Evolutionary conservation across 108 stramenopile genomes (phyloP), one percentile per base, ranked within the genome.

Genomic region (Pseudonitzschia multiseries): DNA sequence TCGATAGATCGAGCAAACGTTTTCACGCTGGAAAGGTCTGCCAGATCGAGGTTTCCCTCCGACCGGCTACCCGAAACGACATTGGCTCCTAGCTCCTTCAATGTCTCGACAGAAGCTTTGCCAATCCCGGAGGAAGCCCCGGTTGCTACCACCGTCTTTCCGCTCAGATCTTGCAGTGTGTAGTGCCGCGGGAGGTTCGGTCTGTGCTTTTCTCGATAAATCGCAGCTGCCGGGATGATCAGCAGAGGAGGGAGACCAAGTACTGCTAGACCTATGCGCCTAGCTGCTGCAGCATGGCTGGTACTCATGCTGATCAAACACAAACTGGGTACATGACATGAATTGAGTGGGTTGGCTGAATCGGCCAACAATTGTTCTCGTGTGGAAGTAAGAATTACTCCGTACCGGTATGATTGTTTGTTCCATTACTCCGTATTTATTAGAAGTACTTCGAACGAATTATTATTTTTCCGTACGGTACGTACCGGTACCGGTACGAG

Each of bases 101-200:
- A 14, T 14, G 21, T 59, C 14, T 27, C 17, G 10, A 70, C 69
- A 17, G 69, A 36, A 20, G 52, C 54, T 31, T 32, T 40, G 28
- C 69, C 69, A 26, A 70, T 41, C 29, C 69, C 69, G 36, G 51
- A 53, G 31, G 40, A 53, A 0, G 69, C 69, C 48, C 69, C 69
- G 12, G 69, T 70, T 20, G 52, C 52, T 28, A 70, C 69, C 50
- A 70, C 50, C 33, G 69, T 70, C 40, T 57, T 54, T 5, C 26
- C 24, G 4, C 10, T 28, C 24, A 59, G 57, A 31, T 59, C 26
- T 59, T 22, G 24, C 21, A 59, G 27, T 12, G 57, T 59, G 57
- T 59, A 59, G 3, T 59, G 15, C 26, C 5, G 15, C 57, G 57
- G 57, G 26, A 59, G 57, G 15, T 59, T 59, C 24, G 57, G 57